A percentile compares a stretch with the other conserved stretches of the same genome.
Conservation (phyloP, 441 rosid species). For the Hypseocharis bilobata region DNA sequence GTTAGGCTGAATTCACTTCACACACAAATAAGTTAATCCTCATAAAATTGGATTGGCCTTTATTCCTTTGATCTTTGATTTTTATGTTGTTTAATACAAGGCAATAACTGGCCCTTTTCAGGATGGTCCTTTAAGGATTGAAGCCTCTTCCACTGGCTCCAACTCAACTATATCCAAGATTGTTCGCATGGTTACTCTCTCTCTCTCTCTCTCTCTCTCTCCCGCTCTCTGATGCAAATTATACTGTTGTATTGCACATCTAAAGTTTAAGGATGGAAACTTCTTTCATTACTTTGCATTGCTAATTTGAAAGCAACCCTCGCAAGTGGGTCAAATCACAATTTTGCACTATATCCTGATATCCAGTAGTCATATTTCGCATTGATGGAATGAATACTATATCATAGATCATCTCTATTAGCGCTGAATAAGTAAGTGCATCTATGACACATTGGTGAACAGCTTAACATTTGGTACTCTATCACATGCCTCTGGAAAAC, state of each 20-base stretch:
- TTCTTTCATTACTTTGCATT: neutral
- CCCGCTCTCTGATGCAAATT: neutral
- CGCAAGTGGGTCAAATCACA: neutral
- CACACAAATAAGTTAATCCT: neutral
- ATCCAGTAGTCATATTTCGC: too few species aligned
- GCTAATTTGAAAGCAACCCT: neutral
- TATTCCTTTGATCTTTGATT: neutral
- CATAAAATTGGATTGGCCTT: neutral
- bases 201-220: neutral
- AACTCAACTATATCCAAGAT: slow-evolving; percentile 83
- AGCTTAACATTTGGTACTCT: too few species aligned
- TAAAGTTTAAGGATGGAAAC: neutral
- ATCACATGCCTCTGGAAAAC: too few species aligned
- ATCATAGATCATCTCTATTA: too few species aligned
- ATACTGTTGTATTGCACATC: neutral
- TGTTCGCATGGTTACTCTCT: slow-evolving; percentile 59
- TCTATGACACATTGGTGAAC: neutral
- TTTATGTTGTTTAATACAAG: slow-evolving; percentile 4
- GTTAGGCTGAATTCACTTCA: neutral
- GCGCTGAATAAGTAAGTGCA: too few species aligned
- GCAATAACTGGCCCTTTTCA: slow-evolving; percentile 30
- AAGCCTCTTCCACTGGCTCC: slow-evolving; percentile 75
- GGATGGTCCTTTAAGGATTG: slow-evolving; percentile 91
- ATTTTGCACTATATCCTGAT: too few species aligned
- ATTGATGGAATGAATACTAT: too few species aligned